Evolutionary conservation across 2,329 filamentous ascomycete genomes (phyloP).

Genomic region (Stenocarpella maydis): DNA sequence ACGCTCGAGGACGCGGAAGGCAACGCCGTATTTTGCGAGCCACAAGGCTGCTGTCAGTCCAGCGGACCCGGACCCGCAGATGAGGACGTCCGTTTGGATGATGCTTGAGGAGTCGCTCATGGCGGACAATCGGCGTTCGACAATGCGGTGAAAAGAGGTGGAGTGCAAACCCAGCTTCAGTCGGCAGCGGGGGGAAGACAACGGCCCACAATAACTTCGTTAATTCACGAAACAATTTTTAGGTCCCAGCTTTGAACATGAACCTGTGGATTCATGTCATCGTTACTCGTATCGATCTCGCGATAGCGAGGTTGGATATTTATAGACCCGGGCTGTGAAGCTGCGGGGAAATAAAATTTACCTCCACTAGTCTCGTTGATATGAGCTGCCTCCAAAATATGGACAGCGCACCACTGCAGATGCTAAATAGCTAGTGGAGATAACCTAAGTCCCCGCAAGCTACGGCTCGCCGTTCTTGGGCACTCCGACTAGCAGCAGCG

Average conservation of each 20-base stretch:
- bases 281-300: slow-evolving; percentile 7
- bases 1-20: slow-evolving; percentile 65
- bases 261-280: background rate
- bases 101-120: background rate
- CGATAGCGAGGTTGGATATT: background rate
- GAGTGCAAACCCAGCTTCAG: background rate
- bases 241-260: background rate
- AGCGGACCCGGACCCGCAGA: slow-evolving; percentile 68
- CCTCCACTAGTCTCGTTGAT: background rate
- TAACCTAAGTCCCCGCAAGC: slow-evolving; percentile 3
- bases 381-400: background rate
- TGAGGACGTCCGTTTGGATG: slow-evolving; percentile 59
- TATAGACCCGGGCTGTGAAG: background rate
- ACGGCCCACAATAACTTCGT: too few relatives aligned
- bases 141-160: background rate
- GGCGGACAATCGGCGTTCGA: background rate
- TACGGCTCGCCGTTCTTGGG: background rate
- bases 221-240: too few relatives aligned
- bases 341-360: slow-evolving; percentile 3
- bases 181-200: background rate
- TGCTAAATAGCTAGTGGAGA: slow-evolving; percentile 22
- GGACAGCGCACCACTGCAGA: background rate
- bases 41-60: slow-evolving; percentile 68
- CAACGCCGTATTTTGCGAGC: slow-evolving; percentile 65
- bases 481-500: background rate